Percentiles rank a stretch among this genome's conserved stretches.
Evolutionary conservation across 768 basidiomycete genomes (phyloP).

Genomic region (Wakefieldia striispora): DNA sequence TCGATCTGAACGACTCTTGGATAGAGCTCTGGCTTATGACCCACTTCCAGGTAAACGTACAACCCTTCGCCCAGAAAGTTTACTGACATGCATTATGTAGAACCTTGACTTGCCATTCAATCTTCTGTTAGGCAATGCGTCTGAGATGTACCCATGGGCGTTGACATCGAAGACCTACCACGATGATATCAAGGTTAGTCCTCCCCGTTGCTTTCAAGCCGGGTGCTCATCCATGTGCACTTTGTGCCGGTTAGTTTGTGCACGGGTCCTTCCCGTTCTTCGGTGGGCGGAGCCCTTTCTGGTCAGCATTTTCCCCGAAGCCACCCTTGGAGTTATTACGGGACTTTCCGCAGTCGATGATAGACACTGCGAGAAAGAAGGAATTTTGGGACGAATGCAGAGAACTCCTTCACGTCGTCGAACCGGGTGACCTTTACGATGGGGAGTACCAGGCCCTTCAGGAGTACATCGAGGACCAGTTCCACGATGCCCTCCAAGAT

Average conservation of each 20-base stretch:
- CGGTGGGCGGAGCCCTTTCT: constrained; percentile 17
- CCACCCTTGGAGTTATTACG: constrained; percentile 11
- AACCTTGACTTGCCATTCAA: constrained; percentile 9
- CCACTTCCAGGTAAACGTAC: constrained; percentile 6
- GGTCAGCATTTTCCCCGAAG: constrained; percentile 18
- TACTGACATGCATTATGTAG: not conserved
- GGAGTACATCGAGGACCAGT: not conserved
- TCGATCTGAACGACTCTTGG: not conserved
- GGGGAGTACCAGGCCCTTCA: constrained; percentile 5
- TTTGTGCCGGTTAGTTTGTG: constrained; percentile 2
- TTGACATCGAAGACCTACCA: constrained; percentile 3
- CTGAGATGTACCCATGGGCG: constrained; percentile 6
- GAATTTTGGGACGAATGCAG: constrained; percentile 2
- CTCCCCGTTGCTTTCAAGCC: not conserved
- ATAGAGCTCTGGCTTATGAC: constrained; percentile 9
- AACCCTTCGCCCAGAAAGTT: not conserved
- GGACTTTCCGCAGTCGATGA: constrained; percentile 10
- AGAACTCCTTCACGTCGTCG: constrained; percentile 3
- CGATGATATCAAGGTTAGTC: constrained; percentile 3
- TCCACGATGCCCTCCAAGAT: not conserved
- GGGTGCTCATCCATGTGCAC: too few relatives aligned
- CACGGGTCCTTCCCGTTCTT: constrained; percentile 16
- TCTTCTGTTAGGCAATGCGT: not conserved
- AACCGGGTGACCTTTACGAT: not conserved
- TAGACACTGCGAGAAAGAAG: not conserved